A percentile compares a stretch with the other conserved stretches of the same genome.
These are phyloP conservation scores for Nannizziopsis barbatae DNA, from an alignment of 2,329 filamentous ascomycete genomes.

Conservation along the genomic window DNA sequence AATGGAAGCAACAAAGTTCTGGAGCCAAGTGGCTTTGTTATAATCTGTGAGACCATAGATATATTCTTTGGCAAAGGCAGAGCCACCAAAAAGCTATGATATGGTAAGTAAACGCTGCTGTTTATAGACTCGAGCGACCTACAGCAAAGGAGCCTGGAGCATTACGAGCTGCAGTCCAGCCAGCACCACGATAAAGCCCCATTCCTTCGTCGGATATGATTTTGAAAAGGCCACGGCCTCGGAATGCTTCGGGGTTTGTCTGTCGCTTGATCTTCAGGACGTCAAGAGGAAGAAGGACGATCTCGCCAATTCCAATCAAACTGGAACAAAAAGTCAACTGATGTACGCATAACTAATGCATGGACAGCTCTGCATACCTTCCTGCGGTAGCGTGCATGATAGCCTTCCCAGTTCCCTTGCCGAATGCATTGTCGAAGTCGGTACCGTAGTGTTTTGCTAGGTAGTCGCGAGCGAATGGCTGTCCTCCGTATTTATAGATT, in stretches of 20 bases:
- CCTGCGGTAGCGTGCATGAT: slow-evolving; percentile 96
- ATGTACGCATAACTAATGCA: not conserved
- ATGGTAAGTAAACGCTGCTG: slow-evolving; percentile 12
- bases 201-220: slow-evolving; percentile 93
- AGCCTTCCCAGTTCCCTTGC: slow-evolving; percentile 94
- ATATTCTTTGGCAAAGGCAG: slow-evolving; percentile 95
- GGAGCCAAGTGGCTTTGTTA: slow-evolving; percentile 84
- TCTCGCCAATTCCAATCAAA: slow-evolving; percentile 93
- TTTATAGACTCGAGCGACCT: slow-evolving; percentile 34
- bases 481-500: slow-evolving; percentile 97
- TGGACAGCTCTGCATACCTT: slow-evolving; percentile 44
- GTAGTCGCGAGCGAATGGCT: slow-evolving; percentile 89
- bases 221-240: slow-evolving; percentile 76
- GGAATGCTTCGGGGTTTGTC: slow-evolving; percentile 97
- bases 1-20: slow-evolving; percentile 96
- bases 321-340: slow-evolving; percentile 34
- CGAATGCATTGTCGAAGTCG: slow-evolving; percentile 79
- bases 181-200: slow-evolving; percentile 88
- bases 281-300: slow-evolving; percentile 85
- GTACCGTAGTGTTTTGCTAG: slow-evolving; percentile 66
- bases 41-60: slow-evolving; percentile 83
- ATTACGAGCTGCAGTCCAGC: slow-evolving; percentile 94
- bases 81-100: slow-evolving; percentile 83
- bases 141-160: slow-evolving; percentile 94
- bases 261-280: slow-evolving; percentile 99